Evolutionary conservation across 805 yeast species (phyloP), one percentile per base, ranked within the genome.

Genomic region (Wickerhamomyces hampshirensis): DNA sequence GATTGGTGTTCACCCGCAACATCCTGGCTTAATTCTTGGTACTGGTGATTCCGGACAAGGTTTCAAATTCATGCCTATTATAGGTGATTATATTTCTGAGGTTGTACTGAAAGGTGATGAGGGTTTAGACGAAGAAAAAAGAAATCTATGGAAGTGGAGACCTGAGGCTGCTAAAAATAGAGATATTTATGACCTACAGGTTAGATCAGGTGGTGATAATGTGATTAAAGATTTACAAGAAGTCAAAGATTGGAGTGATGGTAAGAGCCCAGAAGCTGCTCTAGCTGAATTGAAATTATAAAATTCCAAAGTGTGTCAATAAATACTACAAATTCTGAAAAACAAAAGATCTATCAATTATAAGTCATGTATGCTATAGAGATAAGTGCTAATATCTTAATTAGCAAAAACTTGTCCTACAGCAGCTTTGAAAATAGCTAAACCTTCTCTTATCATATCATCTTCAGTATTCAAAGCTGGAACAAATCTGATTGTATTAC

Each of bases 391-490:
- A 11, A 8, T 21, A 14, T 5, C 19, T 28, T 28, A 37, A 14
- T 38, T 21, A 12, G 26, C 18, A 26, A 38, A 47, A 17, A 57
- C 58, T 28, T 56, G 50, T 33, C 56, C 60, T 18, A 84, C 55
- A 18, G 83, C 78, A 28, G 69, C 57, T 39, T 74, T 81, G 40
- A 91, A 73, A 30, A 88, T 74, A 11, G 69, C 70, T 34, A 93
- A 60, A 23, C 98, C 98, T 44, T 77, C 73, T 30, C 68, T 68
- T 28, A 87, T 77, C 27, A 71, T 76, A 19, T 76, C 79, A 35
- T 80, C 78, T 19, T 77, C 80, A 42, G 89, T 87, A 48, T 83
- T 88, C 56, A 93, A 70, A 6, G 98, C 93, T 23, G 98, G 98
- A 21, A 91, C 93, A 45, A 93, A 69, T 63, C 98, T 77, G 36